These are phyloP conservation scores for Vicia faba DNA, from an alignment of 306 rosid species.

Conservation along the genomic window DNA sequence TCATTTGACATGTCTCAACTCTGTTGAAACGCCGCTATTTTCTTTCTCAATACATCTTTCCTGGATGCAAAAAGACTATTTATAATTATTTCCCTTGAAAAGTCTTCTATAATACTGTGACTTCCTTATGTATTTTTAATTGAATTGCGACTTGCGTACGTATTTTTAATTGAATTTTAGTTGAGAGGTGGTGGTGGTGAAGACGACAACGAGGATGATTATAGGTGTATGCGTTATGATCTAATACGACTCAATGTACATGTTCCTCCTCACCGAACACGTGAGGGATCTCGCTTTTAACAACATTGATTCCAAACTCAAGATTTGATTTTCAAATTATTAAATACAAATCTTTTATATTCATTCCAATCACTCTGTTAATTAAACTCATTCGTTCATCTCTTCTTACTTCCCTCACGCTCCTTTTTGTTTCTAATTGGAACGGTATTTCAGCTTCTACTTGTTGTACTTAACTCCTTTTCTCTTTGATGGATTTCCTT, in stretches of 20 bases:
- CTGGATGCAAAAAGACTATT: background rate
- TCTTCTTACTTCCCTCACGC: background rate
- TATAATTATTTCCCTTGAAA: no score
- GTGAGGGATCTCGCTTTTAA: background rate
- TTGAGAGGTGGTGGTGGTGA: background rate
- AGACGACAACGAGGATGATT: background rate
- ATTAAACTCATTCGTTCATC: conserved; percentile 5
- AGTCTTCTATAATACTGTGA: no score
- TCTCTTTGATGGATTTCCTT: conserved; percentile 12
- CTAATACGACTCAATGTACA: background rate
- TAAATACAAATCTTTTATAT: no score
- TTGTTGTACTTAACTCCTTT: background rate
- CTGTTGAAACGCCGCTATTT: background rate
- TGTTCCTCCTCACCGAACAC: background rate
- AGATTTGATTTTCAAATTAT: background rate
- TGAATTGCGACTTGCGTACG: background rate
- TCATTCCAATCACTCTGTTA: background rate
- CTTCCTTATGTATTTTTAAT: no score
- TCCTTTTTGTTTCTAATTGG: background rate
- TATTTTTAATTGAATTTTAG: background rate
- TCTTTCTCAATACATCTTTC: background rate
- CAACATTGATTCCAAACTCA: background rate
- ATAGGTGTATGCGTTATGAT: background rate
- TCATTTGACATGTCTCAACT: no score
- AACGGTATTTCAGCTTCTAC: conserved; percentile 1